phyloP scores from a whole-genome alignment of 1,284 basidiomycete species.

The Cystobasidiaceae sp. region DNA sequence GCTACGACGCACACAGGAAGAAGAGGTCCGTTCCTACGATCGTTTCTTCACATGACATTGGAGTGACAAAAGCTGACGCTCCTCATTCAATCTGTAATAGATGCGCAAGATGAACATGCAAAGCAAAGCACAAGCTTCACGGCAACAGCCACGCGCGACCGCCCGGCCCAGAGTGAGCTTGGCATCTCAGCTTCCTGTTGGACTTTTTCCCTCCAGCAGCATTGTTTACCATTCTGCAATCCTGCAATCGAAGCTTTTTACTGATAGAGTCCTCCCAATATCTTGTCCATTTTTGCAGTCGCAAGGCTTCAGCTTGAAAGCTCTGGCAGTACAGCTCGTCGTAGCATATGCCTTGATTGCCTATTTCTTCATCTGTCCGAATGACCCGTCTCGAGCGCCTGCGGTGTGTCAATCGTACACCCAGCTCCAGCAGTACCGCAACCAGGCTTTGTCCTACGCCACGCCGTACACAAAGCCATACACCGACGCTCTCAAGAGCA shows the following conservation, averaged over 20 bases:
- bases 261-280: not conserved
- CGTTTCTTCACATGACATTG: not conserved
- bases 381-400: slow-evolving; percentile 27
- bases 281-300: slow-evolving; percentile 3
- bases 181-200: not conserved
- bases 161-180: not conserved
- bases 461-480: slow-evolving; percentile 20
- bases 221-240: not conserved
- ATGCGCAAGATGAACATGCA: slow-evolving; percentile 12
- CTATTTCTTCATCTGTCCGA: slow-evolving; percentile 29
- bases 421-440: slow-evolving; percentile 18
- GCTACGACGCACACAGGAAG: not conserved
- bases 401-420: slow-evolving; percentile 24
- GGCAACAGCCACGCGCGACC: not conserved
- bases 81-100: not conserved
- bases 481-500: not conserved
- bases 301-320: slow-evolving; percentile 15
- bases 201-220: not conserved
- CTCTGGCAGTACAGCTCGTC: slow-evolving; percentile 17
- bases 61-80: not conserved
- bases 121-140: not conserved
- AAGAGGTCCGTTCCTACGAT: slow-evolving; percentile 11
- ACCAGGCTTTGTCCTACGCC: slow-evolving; percentile 12
- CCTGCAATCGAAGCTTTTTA: not conserved
- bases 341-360: slow-evolving; percentile 18